A percentile compares a stretch with the other conserved stretches of the same genome.
These are phyloP conservation scores for Pleurotus tuoliensis DNA, from an alignment of 768 basidiomycete genomes.

Conservation along the genomic window DNA sequence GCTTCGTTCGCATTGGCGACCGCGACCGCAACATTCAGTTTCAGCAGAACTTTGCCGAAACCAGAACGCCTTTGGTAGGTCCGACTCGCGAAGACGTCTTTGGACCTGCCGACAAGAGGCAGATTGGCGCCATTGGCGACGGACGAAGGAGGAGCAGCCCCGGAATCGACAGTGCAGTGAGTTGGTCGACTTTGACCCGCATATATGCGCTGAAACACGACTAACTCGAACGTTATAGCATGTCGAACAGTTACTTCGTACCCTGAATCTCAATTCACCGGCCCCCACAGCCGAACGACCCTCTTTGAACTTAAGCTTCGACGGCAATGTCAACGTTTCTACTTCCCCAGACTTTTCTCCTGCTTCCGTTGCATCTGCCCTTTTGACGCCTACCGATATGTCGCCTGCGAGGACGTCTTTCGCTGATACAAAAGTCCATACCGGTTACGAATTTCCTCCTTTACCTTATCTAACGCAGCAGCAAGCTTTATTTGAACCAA, in stretches of 20 bases:
- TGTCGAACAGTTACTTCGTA: conserved; percentile 76
- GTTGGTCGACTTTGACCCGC: conserved; percentile 19
- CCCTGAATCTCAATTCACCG: conserved; percentile 77
- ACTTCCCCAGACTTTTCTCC: conserved; percentile 71
- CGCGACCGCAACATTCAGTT: conserved; percentile 35
- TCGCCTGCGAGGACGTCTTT: conserved; percentile 59
- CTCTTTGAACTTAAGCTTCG: conserved; percentile 37
- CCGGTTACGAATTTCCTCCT: conserved; percentile 44
- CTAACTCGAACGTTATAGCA: conserved; percentile 40
- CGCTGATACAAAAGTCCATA: conserved; percentile 46
- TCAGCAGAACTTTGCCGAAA: conserved; percentile 19
- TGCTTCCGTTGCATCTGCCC: conserved; percentile 63
- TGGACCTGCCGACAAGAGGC: conserved; percentile 36
- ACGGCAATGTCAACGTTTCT: conserved; percentile 31
- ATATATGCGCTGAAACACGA: conserved; percentile 12
- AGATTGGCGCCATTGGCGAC: conserved; percentile 77
- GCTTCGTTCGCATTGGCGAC: conserved; percentile 53
- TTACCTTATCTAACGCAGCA: conserved; percentile 40
- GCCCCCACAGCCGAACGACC: conserved; percentile 45
- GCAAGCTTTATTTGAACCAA: conserved; percentile 38
- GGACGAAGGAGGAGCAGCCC: conserved; percentile 64
- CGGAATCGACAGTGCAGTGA: conserved; percentile 52
- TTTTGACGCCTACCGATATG: conserved; percentile 71
- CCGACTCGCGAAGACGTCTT: conserved; percentile 62
- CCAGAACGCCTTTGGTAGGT: conserved; percentile 21